Evolutionary conservation across 2,329 filamentous ascomycete genomes (phyloP), one percentile per base, ranked within the genome.

Genomic region (Colletotrichum destructivum): DNA sequence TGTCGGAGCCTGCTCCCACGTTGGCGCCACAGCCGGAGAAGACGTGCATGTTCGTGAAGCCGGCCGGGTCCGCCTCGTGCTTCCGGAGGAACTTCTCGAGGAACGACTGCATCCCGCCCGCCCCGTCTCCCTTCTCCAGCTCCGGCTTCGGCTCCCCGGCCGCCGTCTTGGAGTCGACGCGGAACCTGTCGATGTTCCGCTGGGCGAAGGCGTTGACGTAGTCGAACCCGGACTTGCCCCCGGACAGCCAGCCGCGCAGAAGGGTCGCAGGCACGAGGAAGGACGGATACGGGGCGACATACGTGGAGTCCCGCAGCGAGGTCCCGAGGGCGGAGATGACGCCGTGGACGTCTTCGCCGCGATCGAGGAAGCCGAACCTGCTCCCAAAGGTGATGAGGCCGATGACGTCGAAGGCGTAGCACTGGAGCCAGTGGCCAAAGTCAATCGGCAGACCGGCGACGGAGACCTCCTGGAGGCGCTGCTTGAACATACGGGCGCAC

Each of bases 401-500:
- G 44, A 89, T 88, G 1, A 88, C 85, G 59, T 88, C 85, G 54
- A 87, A 86, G 0, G 84, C 84, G 65, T 84, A 87, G 73, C 80
- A 86, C 71, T 87, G 85, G 23, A 87, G 76, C 81, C 83, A 85
- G 56, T 82, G 78, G 0, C 75, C 76, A 52, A 87, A 73, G 72
- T 89, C 79, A 4, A 88, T 74, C 0, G 70, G 66, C 5, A 77
- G 18, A 0, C 75, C 75, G 0, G 68, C 54, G 0, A 68, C 63
- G 2, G 83, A 81, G 13, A 83, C 77, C 66, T 86, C 82, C 0
- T 54, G 64, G 47, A 88, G 77, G 3, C 81, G 77, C 31, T 78
- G 72, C 0, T 76, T 66, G 26, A 88, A 81, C 0, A 88, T 68
- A 6, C 82, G 79, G 2, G 81, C 80, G 71, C 85, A 87, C 11